A percentile compares a stretch with the other conserved stretches of the same genome.
Conservation (phyloP, 805 yeast genomes). For the Saturnispora dispora region DNA sequence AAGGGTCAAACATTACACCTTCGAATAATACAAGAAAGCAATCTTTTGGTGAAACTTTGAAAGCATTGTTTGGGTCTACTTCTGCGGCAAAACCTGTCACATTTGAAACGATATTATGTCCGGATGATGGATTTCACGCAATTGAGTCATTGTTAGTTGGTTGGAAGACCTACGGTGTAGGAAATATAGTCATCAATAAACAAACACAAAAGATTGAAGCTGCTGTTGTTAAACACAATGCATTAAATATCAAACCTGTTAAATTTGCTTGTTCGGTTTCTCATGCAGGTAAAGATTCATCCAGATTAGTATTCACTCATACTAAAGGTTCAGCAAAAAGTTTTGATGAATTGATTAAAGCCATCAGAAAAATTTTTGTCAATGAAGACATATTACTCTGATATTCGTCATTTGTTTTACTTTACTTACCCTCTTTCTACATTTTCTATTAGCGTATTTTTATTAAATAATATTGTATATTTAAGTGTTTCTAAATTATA, state of each 20-base stretch:
- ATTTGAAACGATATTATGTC: constrained; percentile 29
- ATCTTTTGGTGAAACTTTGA: constrained; percentile 36
- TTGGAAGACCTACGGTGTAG: constrained; percentile 67
- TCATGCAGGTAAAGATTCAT: constrained; percentile 30
- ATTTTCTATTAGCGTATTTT: not conserved
- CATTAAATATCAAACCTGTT: constrained; percentile 55
- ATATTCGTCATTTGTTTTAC: not conserved
- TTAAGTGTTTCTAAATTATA: not conserved
- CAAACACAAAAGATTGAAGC: constrained; percentile 45
- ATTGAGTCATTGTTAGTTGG: constrained; percentile 50
- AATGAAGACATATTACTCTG: constrained; percentile 51
- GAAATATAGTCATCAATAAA: constrained; percentile 40
- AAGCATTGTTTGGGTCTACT: constrained; percentile 31
- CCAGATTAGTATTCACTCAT: constrained; percentile 51
- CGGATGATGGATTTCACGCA: constrained; percentile 55
- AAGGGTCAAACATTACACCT: constrained; percentile 4
- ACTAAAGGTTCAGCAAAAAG: constrained; percentile 59
- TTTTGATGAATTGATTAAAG: constrained; percentile 48
- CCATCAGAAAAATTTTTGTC: constrained; percentile 53
- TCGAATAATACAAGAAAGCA: constrained; percentile 12
- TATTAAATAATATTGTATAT: not conserved
- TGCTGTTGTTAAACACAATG: constrained; percentile 49
- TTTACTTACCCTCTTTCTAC: not conserved
- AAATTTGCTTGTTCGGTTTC: constrained; percentile 48
- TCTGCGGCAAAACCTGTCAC: constrained; percentile 17